Conservation (phyloP, 2,329 filamentous ascomycete genomes). For the Fusarium papillatum region DNA sequence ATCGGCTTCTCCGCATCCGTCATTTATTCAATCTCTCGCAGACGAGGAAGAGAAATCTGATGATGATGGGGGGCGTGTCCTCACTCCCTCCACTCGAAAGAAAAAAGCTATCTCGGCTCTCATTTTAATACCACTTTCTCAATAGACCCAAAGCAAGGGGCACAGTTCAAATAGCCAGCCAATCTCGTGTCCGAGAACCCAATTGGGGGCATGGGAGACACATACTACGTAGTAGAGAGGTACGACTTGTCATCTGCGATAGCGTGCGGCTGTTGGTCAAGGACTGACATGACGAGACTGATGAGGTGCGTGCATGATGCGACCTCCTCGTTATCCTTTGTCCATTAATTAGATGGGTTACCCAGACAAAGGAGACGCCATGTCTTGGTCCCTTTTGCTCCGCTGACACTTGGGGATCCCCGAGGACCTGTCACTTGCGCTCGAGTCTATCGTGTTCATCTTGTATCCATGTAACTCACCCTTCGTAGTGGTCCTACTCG, state of each 20-base stretch:
- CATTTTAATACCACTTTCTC: background rate
- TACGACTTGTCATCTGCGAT: background rate
- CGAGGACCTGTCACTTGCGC: background rate
- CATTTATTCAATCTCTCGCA: background rate
- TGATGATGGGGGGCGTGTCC: background rate
- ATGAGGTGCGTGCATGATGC: background rate
- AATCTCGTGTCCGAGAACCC: background rate
- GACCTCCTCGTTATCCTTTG: background rate
- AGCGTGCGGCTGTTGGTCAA: background rate
- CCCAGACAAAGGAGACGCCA: background rate
- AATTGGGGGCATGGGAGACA: background rate
- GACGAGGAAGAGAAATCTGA: background rate
- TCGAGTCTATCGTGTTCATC: background rate
- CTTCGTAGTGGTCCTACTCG: background rate
- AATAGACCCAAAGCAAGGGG: background rate
- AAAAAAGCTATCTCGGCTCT: background rate
- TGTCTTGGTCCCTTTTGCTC: background rate
- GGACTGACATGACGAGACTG: background rate
- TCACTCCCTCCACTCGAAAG: background rate
- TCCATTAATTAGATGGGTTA: slow-evolving; percentile 2
- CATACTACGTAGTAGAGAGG: background rate
- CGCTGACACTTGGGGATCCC: background rate
- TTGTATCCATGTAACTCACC: background rate
- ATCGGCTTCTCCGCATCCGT: slow-evolving; percentile 1
- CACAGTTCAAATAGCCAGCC: background rate